These are phyloP conservation scores for Entophlyctis helioformis DNA, from an alignment of 192 early-diverging fungal species.

Conservation along the genomic window DNA sequence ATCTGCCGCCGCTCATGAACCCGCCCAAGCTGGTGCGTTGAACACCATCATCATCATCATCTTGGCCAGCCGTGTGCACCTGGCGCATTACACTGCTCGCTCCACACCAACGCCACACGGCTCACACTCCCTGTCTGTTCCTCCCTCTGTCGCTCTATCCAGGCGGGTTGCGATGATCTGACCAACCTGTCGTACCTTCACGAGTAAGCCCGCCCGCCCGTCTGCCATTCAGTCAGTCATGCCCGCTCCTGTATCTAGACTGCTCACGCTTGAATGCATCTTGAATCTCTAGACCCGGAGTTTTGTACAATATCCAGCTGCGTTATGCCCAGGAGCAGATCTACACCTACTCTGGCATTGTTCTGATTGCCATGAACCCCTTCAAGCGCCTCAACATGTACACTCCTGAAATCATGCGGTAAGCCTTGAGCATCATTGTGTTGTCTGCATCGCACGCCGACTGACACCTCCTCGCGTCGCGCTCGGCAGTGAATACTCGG, in stretches of 20 bases:
- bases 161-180: constrained; percentile 79
- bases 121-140: neutral
- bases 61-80: too few relatives aligned
- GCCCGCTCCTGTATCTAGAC: neutral
- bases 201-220: constrained; percentile 52
- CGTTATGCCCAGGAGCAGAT: constrained; percentile 89
- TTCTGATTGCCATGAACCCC: constrained; percentile 95
- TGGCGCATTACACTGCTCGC: too few relatives aligned
- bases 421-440: neutral
- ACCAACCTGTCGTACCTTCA: constrained; percentile 92
- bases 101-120: too few relatives aligned
- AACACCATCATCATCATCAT: neutral
- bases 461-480: constrained; percentile 1
- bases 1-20: constrained; percentile 86
- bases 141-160: neutral
- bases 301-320: constrained; percentile 83
- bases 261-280: neutral
- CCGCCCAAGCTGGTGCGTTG: constrained; percentile 57
- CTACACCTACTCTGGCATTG: constrained; percentile 98
- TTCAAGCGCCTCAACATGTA: constrained; percentile 79
- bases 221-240: neutral
- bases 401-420: constrained; percentile 75
- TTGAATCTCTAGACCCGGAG: constrained; percentile 35
- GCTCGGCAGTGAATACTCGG: constrained; percentile 69
- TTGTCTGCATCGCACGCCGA: neutral